Evolutionary conservation across 2,329 filamentous ascomycete genomes (phyloP).

Genomic region (Phyllosticta capitalensis): DNA sequence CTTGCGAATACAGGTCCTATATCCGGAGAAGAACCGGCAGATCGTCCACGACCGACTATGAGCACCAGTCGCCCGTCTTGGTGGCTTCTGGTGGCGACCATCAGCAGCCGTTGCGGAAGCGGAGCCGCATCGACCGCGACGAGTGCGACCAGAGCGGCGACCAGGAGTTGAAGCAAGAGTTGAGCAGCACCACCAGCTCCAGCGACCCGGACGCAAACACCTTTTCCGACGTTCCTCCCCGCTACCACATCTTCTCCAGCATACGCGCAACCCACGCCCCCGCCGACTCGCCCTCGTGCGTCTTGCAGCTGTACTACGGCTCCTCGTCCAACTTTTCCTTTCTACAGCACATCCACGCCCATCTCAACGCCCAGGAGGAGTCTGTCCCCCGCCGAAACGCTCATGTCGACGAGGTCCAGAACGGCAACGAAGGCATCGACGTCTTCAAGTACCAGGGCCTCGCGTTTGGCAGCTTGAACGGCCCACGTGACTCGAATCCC

Average conservation of each 20-base stretch:
- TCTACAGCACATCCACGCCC: slow-evolving; percentile 9
- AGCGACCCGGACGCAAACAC: slow-evolving; percentile 5
- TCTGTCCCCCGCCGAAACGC: not conserved
- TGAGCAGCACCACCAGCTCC: not conserved
- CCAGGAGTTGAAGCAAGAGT: not conserved
- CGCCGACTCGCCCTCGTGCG: slow-evolving; percentile 8
- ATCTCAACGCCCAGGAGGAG: slow-evolving; percentile 7
- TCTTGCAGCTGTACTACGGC: slow-evolving; percentile 11
- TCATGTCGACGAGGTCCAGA: slow-evolving; percentile 7
- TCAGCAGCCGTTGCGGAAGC: not conserved
- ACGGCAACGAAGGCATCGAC: slow-evolving; percentile 9
- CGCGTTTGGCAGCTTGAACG: slow-evolving; percentile 5
- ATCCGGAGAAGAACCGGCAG: slow-evolving; percentile 7
- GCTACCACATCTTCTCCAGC: slow-evolving; percentile 11
- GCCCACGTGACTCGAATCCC: slow-evolving; percentile 7
- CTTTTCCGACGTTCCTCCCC: slow-evolving; percentile 7
- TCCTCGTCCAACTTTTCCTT: slow-evolving; percentile 12
- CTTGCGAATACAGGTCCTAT: slow-evolving; percentile 9
- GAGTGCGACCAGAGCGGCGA: slow-evolving; percentile 1
- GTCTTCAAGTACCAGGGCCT: slow-evolving; percentile 11
- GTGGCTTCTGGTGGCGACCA: not conserved
- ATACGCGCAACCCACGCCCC: slow-evolving; percentile 7
- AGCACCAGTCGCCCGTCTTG: not conserved
- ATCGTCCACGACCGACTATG: not conserved
- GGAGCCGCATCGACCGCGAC: not conserved